Evolutionary conservation across 1,284 basidiomycete genomes (phyloP).

Genomic region (Austroboletus novae-zelandiae): DNA sequence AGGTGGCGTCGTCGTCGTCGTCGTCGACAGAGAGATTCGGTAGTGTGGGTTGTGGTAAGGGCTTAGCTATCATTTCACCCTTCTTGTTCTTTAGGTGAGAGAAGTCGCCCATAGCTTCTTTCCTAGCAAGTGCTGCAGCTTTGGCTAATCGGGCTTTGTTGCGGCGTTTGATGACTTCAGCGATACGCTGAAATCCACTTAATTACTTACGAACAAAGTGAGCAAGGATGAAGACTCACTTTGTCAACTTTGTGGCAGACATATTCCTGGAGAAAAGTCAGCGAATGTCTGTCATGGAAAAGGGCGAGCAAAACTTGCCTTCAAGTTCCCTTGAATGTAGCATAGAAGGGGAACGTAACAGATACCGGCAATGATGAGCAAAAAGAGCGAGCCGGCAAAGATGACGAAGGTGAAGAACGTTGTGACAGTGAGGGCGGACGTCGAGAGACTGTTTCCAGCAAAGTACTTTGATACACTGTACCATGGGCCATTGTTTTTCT

Average conservation of each 20-base stretch:
- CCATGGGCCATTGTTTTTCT: conserved; percentile 64
- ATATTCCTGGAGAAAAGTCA: conserved; percentile 69
- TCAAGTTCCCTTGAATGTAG: conserved; percentile 95
- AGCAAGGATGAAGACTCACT: conserved; percentile 40
- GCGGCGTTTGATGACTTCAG: conserved; percentile 89
- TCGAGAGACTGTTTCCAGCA: conserved; percentile 65
- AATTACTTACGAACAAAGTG: conserved; percentile 2
- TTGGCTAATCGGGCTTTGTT: conserved; percentile 84
- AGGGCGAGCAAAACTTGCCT: conserved; percentile 46
- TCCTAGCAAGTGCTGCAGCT: conserved; percentile 82
- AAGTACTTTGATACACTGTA: conserved; percentile 72
- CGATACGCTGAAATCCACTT: conserved; percentile 65
- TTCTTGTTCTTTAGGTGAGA: conserved; percentile 94
- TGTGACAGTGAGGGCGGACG: conserved; percentile 80
- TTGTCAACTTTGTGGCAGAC: conserved; percentile 99
- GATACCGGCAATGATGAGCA: conserved; percentile 82
- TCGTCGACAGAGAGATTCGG: conserved; percentile 90
- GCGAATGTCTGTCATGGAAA: background rate
- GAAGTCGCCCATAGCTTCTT: conserved; percentile 87
- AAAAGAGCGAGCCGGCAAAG: conserved; percentile 79
- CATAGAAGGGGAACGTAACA: conserved; percentile 91
- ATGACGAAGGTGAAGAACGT: conserved; percentile 90
- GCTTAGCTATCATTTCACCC: conserved; percentile 77
- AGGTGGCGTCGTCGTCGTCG: conserved; percentile 62
- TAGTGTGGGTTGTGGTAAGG: conserved; percentile 93